A percentile compares a stretch with the other conserved stretches of the same genome.
Evolutionary conservation across 2,329 filamentous ascomycete genomes (phyloP).

Genomic region (Calycina herbarum): DNA sequence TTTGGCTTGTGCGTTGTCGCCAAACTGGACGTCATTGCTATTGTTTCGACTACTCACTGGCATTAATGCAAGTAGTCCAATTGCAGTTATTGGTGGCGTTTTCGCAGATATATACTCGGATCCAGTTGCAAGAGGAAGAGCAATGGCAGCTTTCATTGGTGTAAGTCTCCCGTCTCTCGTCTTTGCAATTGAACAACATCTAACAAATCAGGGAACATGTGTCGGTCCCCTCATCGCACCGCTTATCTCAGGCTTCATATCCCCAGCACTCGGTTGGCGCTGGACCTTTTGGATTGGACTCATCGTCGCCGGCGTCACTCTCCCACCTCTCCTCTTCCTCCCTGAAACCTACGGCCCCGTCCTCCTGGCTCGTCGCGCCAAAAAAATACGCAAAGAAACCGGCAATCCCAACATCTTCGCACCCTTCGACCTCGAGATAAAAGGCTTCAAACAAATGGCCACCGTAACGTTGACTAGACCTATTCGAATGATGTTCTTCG

Average conservation of each 20-base stretch:
- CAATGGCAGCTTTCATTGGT: conserved; percentile 65
- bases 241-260: conserved; percentile 59
- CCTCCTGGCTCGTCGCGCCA: conserved; percentile 60
- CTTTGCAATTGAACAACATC: neutral
- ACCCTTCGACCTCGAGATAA: conserved; percentile 64
- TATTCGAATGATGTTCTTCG: conserved; percentile 57
- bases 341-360: conserved; percentile 62
- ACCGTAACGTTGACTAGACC: conserved; percentile 61
- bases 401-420: conserved; percentile 56
- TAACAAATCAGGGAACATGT: conserved; percentile 52
- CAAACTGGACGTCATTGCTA: conserved; percentile 62
- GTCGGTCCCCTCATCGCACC: conserved; percentile 64
- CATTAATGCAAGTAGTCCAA: conserved; percentile 56
- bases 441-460: conserved; percentile 49
- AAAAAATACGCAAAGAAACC: conserved; percentile 58
- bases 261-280: conserved; percentile 57
- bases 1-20: conserved; percentile 62
- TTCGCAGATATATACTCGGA: conserved; percentile 66
- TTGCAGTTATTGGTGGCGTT: conserved; percentile 62
- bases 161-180: conserved; percentile 40
- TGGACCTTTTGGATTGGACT: conserved; percentile 66
- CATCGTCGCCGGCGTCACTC: conserved; percentile 60
- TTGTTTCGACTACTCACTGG: conserved; percentile 63
- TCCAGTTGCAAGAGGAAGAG: conserved; percentile 54
- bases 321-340: conserved; percentile 60